A percentile compares a stretch with the other conserved stretches of the same genome.
Evolutionary conservation across 495 filamentous ascomycete genomes (phyloP).

Genomic region (Aspergillus steynii): DNA sequence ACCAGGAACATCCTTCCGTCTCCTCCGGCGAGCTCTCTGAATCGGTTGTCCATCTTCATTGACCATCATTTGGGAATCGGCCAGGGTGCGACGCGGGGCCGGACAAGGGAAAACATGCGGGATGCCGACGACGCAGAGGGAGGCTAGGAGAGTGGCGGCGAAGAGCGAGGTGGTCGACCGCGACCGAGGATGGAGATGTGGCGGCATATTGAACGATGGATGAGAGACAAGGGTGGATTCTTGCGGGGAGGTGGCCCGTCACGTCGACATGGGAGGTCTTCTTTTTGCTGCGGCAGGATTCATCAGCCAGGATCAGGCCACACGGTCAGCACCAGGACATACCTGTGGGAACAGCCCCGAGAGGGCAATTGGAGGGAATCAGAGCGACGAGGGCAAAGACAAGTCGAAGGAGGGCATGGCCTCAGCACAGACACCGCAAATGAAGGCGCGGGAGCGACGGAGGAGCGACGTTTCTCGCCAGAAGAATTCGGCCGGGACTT

Average conservation of each 20-base stretch:
- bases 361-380: background rate
- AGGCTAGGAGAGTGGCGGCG: slow-evolving; percentile 86
- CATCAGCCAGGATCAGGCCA: slow-evolving; percentile 3
- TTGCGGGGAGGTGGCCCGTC: slow-evolving; percentile 4
- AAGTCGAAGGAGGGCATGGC: slow-evolving; percentile 11
- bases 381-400: background rate
- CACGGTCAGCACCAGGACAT: background rate
- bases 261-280: slow-evolving; percentile 14
- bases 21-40: slow-evolving; percentile 34
- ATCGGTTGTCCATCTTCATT: slow-evolving; percentile 49
- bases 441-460: too few species aligned
- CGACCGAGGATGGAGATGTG: slow-evolving; percentile 89
- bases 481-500: slow-evolving; percentile 24
- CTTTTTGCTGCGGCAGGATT: background rate
- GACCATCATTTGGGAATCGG: slow-evolving; percentile 63
- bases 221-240: slow-evolving; percentile 5
- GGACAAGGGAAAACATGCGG: slow-evolving; percentile 95
- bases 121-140: slow-evolving; percentile 86
- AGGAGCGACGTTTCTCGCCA: background rate
- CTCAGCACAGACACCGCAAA: slow-evolving; percentile 3
- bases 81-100: slow-evolving; percentile 70
- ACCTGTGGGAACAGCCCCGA: slow-evolving; percentile 4
- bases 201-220: slow-evolving; percentile 62
- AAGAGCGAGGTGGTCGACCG: slow-evolving; percentile 90
- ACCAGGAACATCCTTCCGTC: slow-evolving; percentile 31